phyloP scores from a whole-genome alignment of 768 basidiomycete species.

The Cystofilobasidium macerans region DNA sequence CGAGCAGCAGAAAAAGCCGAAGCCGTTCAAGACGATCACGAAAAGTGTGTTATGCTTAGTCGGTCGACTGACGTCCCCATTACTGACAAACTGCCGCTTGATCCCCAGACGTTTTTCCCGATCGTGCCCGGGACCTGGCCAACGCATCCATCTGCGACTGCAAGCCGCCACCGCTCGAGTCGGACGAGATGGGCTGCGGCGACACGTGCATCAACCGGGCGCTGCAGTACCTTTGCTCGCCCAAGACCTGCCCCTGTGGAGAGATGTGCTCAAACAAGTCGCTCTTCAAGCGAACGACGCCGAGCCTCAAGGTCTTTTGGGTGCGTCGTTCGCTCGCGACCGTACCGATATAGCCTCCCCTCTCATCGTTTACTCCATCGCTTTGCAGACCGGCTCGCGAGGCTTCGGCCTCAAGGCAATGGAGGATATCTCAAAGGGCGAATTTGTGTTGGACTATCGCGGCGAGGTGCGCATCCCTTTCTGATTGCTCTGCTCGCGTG shows the following conservation, averaged over 20 bases:
- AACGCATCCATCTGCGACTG: neutral
- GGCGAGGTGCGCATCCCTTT: slow-evolving; percentile 35
- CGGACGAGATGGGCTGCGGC: slow-evolving; percentile 30
- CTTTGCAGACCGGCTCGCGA: slow-evolving; percentile 36
- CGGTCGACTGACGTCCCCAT: neutral
- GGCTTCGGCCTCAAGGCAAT: slow-evolving; percentile 38
- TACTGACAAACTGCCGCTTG: neutral
- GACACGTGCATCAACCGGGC: slow-evolving; percentile 39
- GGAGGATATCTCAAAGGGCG: slow-evolving; percentile 35
- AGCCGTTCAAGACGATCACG: slow-evolving; percentile 10
- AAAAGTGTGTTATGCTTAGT: slow-evolving; percentile 13
- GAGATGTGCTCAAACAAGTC: slow-evolving; percentile 36
- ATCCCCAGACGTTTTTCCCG: slow-evolving; percentile 7
- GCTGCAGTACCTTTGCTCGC: slow-evolving; percentile 40
- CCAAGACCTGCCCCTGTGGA: slow-evolving; percentile 37
- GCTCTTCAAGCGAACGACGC: slow-evolving; percentile 31
- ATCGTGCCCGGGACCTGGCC: slow-evolving; percentile 3
- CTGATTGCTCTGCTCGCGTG: neutral
- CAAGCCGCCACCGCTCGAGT: neutral
- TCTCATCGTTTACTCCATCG: neutral
- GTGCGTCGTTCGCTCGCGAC: slow-evolving; percentile 29
- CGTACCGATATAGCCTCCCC: too few species aligned
- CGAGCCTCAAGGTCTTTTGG: slow-evolving; percentile 34
- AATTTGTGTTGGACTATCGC: slow-evolving; percentile 40
- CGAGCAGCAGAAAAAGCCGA: slow-evolving; percentile 30